phyloP scores from a whole-genome alignment of 2,329 filamentous ascomycete genomes.

The Aspergillus sp. region DNA sequence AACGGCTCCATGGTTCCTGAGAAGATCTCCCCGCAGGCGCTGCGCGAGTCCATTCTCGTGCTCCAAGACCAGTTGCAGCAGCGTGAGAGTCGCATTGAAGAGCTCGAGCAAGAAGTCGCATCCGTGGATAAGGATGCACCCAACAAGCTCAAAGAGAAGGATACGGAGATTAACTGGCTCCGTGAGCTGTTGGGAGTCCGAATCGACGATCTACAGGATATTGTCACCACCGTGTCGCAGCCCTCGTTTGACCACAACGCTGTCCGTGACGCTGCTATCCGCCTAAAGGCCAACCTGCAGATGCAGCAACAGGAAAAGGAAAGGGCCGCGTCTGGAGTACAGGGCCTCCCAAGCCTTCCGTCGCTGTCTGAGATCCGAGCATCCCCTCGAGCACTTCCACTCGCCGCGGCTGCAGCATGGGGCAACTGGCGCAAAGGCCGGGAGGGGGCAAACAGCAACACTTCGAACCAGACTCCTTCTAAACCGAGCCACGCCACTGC shows the following conservation, averaged over 20 bases:
- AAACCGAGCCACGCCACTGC: conserved; percentile 57
- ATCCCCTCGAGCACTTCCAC: conserved; percentile 73
- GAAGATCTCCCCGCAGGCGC: conserved; percentile 89
- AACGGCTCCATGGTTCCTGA: conserved; percentile 61
- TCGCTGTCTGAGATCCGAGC: conserved; percentile 73
- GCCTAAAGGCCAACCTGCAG: conserved; percentile 88
- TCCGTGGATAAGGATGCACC: conserved; percentile 74
- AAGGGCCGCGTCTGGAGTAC: conserved; percentile 65
- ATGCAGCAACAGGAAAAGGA: conserved; percentile 98
- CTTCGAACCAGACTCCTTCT: conserved; percentile 61
- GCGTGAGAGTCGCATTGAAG: conserved; percentile 85
- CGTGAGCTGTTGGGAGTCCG: conserved; percentile 89
- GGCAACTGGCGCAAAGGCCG: conserved; percentile 81
- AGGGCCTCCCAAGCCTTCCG: conserved; percentile 71
- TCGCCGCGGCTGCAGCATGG: conserved; percentile 93
- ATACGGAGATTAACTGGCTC: conserved; percentile 93
- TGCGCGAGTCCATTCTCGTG: conserved; percentile 94
- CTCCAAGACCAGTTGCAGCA: conserved; percentile 96
- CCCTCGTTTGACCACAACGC: conserved; percentile 74
- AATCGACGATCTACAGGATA: conserved; percentile 87
- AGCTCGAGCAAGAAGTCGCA: conserved; percentile 70
- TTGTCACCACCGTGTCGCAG: conserved; percentile 75
- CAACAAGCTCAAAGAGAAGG: conserved; percentile 81
- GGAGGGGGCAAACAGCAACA: conserved; percentile 47
- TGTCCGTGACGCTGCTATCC: conserved; percentile 87